phyloP scores from a whole-genome alignment of 1,284 basidiomycete species.

The Agroathelia rolfsii region DNA sequence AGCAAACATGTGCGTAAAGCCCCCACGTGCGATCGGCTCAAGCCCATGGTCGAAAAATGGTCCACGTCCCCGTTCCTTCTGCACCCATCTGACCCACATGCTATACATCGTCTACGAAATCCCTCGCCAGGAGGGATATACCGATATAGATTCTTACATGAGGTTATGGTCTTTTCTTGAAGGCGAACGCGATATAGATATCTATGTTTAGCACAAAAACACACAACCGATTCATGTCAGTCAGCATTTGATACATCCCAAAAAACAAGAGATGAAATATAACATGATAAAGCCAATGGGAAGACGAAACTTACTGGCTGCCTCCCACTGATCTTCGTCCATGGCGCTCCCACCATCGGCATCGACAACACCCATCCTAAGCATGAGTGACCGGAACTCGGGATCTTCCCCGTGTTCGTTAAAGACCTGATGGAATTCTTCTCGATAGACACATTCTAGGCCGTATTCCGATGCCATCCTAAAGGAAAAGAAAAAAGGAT shows the following conservation, averaged over 20 bases:
- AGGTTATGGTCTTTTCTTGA: conserved; percentile 48
- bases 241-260: conserved; percentile 7
- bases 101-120: too few species aligned
- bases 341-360: conserved; percentile 77
- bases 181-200: conserved; percentile 78
- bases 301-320: conserved; percentile 67
- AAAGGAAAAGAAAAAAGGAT: conserved; percentile 5
- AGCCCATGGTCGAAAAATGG: too few species aligned
- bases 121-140: conserved; percentile 2
- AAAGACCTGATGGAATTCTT: conserved; percentile 85
- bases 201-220: conserved; percentile 44
- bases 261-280: background rate
- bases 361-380: conserved; percentile 85
- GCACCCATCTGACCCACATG: too few species aligned
- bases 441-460: conserved; percentile 68
- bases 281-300: background rate
- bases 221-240: too few species aligned
- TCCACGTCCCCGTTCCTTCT: too few species aligned
- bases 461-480: conserved; percentile 83
- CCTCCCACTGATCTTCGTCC: conserved; percentile 92
- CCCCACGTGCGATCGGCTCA: too few species aligned
- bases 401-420: conserved; percentile 64
- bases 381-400: conserved; percentile 72
- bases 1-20: too few species aligned
- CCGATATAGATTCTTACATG: conserved; percentile 1